Conservation (phyloP, 2,329 filamentous ascomycete genomes). For the Colletotrichum magnum region DNA sequence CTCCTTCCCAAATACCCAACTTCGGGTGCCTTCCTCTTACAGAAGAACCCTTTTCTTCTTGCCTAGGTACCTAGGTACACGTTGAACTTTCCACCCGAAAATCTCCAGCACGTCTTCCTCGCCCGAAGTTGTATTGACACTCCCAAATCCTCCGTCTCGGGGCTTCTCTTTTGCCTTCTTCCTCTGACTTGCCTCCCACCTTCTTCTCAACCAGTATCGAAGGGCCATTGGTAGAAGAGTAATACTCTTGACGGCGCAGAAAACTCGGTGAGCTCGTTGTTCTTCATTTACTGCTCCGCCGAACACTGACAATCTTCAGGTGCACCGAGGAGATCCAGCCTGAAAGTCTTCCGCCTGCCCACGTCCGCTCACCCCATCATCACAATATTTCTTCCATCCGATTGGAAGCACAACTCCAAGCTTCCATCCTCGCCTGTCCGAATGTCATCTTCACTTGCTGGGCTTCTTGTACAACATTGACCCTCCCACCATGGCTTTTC, state of each 20-base stretch:
- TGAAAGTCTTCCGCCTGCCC: background rate
- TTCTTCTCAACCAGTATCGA: too few relatives aligned
- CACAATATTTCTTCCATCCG: background rate
- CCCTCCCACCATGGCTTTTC: background rate
- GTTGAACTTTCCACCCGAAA: background rate
- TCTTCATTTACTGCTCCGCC: background rate
- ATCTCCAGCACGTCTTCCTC: background rate
- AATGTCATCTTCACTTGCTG: background rate
- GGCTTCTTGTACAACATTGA: background rate
- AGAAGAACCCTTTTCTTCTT: background rate
- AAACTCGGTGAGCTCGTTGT: background rate
- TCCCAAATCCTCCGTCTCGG: background rate
- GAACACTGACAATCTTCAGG: background rate
- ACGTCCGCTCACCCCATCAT: background rate
- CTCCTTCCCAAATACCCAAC: slow-evolving; percentile 16
- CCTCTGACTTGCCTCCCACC: too few relatives aligned
- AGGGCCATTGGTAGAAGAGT: too few relatives aligned
- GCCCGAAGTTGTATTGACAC: background rate
- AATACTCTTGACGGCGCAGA: background rate
- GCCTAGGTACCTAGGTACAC: background rate
- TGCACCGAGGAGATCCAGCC: background rate
- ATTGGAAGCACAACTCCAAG: background rate
- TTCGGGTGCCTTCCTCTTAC: background rate
- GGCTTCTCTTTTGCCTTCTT: background rate
- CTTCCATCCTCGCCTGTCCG: background rate